Base-by-base conservation (phyloP, 1,284 basidiomycete genomes). In the Hypsizygus ulmarius region DNA sequence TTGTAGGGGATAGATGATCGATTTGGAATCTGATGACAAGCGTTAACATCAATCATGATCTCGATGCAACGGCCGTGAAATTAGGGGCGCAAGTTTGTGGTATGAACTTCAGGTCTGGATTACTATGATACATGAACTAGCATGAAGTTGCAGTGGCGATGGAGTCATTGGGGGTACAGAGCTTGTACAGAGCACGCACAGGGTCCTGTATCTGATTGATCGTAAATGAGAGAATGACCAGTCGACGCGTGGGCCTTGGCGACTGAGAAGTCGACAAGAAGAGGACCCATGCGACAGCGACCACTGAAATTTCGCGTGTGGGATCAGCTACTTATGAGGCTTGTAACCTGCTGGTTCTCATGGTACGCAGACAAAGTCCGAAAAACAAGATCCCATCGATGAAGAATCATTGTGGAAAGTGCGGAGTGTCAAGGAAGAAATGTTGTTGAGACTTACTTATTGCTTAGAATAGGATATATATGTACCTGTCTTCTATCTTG, bases 231-330 rank as follows among this genome's bases (percentile, higher is more conserved):
- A 39, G 30, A 45, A 29, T 37, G 39, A 35, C 46, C 36, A 50
- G 11, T 47, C 45, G 38, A 47, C 53, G 38, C 49, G 46, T 51
- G 53, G 49, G 19, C 34, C 33, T 45, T 43, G 41, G 41, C 29
- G 33, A 34, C 14, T 16, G 14, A 39, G 38, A 34, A 34, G 27
- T 39, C 28, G 38, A 48, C 21, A 35, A 16, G 34, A 38, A 47
- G 14, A 38, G 35, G 34, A 36, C 32, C 43, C 36, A 28, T 35
- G 34, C 41, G 38, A 51, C 44, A 42, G 45, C 39, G n/a, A n/a
- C n/a, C n/a, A n/a, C n/a, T n/a, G 33, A 40, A 29, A 51, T 49
- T 45, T 35, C 47, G 39, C 51, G 34, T 49, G 39, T 44, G 41
- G 11, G 42, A 47, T 28, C 39, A 40, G n/a, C n/a, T n/a, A n/a